A percentile compares a stretch with the other conserved stretches of the same genome.
These are phyloP conservation scores for Ophiostoma ips DNA, from an alignment of 2,329 filamentous ascomycete genomes.

Conservation along the genomic window DNA sequence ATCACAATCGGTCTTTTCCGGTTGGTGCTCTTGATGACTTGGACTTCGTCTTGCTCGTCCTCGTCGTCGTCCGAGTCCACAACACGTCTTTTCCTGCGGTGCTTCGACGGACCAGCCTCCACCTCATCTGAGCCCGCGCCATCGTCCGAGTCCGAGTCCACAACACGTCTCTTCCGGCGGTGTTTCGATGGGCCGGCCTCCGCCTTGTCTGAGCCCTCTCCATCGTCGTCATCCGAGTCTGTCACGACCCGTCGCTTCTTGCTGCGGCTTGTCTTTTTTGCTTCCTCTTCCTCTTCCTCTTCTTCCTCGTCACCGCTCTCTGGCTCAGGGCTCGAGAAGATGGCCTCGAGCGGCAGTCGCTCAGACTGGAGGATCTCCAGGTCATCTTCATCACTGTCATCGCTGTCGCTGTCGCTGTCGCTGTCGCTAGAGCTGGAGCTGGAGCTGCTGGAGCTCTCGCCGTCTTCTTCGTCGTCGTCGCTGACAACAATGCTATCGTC, in stretches of 20 bases:
- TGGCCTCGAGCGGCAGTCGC: conserved; percentile 1
- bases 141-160: conserved; percentile 3
- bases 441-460: neutral
- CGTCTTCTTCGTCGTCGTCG: neutral
- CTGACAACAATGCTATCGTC: conserved; percentile 4
- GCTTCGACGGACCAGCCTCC: neutral
- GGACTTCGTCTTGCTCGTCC: neutral
- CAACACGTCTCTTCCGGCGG: neutral
- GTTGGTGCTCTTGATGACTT: neutral
- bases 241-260: conserved; percentile 8
- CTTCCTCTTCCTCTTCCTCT: neutral
- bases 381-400: neutral
- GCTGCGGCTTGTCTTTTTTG: neutral
- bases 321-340: conserved; percentile 9
- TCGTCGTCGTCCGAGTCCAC: neutral
- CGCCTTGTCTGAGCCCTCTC: neutral
- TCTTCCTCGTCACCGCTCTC: neutral
- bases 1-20: neutral
- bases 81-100: neutral
- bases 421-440: too few species aligned
- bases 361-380: neutral
- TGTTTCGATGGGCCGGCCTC: neutral
- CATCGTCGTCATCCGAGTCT: conserved; percentile 10
- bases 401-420: neutral
- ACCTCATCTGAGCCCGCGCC: neutral